These are phyloP conservation scores for Samsoniella hepiali DNA, from an alignment of 2,329 filamentous ascomycete genomes.

Conservation along the genomic window DNA sequence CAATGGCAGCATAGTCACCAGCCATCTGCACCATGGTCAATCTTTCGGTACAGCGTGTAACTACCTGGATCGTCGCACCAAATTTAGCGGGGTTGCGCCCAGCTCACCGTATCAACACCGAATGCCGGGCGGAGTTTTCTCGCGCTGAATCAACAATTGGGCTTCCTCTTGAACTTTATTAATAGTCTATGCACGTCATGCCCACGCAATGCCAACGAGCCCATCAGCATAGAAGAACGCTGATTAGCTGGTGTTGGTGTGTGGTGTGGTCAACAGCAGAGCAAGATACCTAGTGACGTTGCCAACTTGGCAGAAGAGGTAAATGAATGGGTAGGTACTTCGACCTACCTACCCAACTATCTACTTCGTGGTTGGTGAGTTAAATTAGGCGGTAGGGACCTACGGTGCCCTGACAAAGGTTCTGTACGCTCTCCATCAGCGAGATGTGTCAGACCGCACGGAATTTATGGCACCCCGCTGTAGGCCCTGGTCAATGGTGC, in stretches of 20 bases:
- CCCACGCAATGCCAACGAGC: neutral
- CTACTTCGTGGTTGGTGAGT: no score
- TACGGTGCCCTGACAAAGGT: no score
- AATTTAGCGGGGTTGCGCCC: constrained; percentile 6
- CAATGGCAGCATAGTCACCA: neutral
- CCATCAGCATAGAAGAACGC: neutral
- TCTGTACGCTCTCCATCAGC: no score
- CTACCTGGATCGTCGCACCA: neutral
- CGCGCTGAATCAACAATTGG: neutral
- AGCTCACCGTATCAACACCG: neutral
- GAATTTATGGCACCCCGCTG: no score
- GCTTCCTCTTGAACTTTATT: neutral
- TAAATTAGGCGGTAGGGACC: no score
- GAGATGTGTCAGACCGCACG: no score
- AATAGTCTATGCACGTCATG: no score
- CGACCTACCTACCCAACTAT: no score
- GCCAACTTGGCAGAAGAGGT: neutral
- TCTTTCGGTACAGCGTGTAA: neutral
- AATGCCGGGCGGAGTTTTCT: constrained; percentile 12
- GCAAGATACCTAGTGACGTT: neutral
- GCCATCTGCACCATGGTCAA: neutral
- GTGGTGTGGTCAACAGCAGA: neutral
- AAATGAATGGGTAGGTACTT: no score
- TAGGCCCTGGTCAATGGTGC: neutral
- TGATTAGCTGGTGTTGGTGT: neutral